Percentiles rank a stretch among this genome's conserved stretches.
These are phyloP conservation scores for Penicillium sclerotigenum DNA, from an alignment of 2,329 filamentous ascomycete species.

Conservation along the genomic window DNA sequence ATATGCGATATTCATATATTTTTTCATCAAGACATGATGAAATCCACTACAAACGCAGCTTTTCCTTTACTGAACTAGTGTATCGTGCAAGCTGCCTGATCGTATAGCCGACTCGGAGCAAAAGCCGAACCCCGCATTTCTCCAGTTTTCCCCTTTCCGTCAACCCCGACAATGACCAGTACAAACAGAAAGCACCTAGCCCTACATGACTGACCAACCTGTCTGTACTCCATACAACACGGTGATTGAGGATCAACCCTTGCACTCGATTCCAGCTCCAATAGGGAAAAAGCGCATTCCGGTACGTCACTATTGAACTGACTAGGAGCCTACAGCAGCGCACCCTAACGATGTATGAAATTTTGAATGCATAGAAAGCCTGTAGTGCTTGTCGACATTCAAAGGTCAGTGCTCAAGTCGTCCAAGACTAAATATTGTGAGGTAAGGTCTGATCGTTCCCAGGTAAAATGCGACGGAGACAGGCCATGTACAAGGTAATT, in stretches of 20 bases:
- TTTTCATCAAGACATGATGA: too few species aligned
- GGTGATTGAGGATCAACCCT: slow-evolving; percentile 23
- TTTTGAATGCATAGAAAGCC: slow-evolving; percentile 30
- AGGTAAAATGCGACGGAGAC: slow-evolving; percentile 40
- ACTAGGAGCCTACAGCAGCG: neutral
- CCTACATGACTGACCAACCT: neutral
- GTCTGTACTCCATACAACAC: neutral
- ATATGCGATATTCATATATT: too few species aligned
- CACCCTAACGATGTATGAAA: neutral
- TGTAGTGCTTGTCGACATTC: slow-evolving; percentile 39
- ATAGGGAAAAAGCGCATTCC: slow-evolving; percentile 38
- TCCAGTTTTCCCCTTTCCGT: slow-evolving; percentile 16
- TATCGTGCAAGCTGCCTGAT: neutral
- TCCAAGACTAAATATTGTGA: neutral
- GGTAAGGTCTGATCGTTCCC: neutral
- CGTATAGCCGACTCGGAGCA: slow-evolving; percentile 12
- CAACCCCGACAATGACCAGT: neutral
- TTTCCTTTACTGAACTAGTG: neutral
- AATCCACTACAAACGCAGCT: neutral
- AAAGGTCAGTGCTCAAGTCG: slow-evolving; percentile 25
- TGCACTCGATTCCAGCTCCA: slow-evolving; percentile 21
- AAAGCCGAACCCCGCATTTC: slow-evolving; percentile 23
- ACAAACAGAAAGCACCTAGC: neutral
- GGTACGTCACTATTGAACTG: slow-evolving; percentile 19
- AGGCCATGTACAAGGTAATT: slow-evolving; percentile 36